A percentile compares a stretch with the other conserved stretches of the same genome.
Conservation (phyloP, 192 early-diverging fungal species). For the Gryganskiella cystojenkinii region DNA sequence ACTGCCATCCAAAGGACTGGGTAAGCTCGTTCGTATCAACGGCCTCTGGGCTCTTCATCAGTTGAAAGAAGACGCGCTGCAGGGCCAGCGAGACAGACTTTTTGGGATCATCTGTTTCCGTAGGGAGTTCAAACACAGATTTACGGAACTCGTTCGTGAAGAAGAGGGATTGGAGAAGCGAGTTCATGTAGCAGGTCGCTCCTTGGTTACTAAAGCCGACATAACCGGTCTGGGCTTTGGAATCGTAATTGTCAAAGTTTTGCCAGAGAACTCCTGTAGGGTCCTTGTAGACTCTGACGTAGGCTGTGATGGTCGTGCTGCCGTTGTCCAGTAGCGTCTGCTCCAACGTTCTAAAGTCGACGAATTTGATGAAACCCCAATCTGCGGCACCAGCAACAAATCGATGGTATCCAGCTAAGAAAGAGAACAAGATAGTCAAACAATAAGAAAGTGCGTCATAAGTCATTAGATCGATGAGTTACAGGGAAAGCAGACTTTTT, state of each 20-base stretch:
- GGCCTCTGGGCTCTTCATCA: slow-evolving; percentile 75
- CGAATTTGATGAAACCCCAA: slow-evolving; percentile 95
- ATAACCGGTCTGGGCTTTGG: slow-evolving; percentile 89
- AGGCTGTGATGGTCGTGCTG: slow-evolving; percentile 71
- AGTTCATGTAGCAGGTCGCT: slow-evolving; percentile 99
- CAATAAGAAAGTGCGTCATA: not conserved
- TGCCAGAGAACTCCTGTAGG: slow-evolving; percentile 95
- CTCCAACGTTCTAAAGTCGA: slow-evolving; percentile 62
- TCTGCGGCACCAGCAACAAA: slow-evolving; percentile 86
- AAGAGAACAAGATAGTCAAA: not conserved
- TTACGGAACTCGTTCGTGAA: slow-evolving; percentile 95
- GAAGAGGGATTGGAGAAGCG: slow-evolving; percentile 93
- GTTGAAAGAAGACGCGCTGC: slow-evolving; percentile 94
- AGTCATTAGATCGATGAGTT: not conserved
- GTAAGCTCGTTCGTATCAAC: slow-evolving; percentile 97
- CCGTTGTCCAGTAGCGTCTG: slow-evolving; percentile 72
- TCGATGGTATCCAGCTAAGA: slow-evolving; percentile 77
- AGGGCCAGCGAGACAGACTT: slow-evolving; percentile 91
- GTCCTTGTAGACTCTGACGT: slow-evolving; percentile 84
- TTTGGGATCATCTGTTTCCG: slow-evolving; percentile 86
- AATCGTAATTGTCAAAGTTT: slow-evolving; percentile 92
- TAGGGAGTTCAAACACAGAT: slow-evolving; percentile 93
- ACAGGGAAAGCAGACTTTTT: no score
- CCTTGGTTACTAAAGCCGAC: slow-evolving; percentile 98
- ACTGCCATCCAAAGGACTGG: slow-evolving; percentile 98